Percentiles rank a stretch among this genome's conserved stretches.
phyloP scores from a whole-genome alignment of 2,329 filamentous ascomycete genomes.

The Diplocarpon rosae region DNA sequence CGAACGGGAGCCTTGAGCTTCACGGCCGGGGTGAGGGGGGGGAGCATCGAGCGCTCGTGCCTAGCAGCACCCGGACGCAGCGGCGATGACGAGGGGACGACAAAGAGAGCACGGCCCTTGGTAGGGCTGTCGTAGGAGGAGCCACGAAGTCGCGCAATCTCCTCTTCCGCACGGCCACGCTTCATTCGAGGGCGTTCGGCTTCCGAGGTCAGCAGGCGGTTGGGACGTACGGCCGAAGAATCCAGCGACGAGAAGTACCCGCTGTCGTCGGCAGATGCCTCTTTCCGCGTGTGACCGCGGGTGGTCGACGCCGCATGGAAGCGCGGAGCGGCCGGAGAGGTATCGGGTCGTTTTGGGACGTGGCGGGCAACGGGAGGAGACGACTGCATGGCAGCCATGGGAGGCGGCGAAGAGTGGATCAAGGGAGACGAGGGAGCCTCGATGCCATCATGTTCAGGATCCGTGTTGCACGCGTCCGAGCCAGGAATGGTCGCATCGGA shows the following conservation, averaged over 20 bases:
- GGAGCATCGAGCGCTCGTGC: conserved; percentile 47
- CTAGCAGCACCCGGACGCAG: conserved; percentile 34
- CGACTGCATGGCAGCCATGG: conserved; percentile 64
- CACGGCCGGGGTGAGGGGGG: conserved; percentile 72
- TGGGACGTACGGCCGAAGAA: conserved; percentile 72
- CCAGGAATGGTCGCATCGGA: conserved; percentile 70
- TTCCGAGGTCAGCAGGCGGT: conserved; percentile 64
- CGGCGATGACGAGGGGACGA: conserved; percentile 56
- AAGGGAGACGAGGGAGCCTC: conserved; percentile 28
- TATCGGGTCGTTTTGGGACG: conserved; percentile 49
- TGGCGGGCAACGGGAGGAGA: conserved; percentile 71
- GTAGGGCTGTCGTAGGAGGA: conserved; percentile 90
- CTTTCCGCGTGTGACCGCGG: conserved; percentile 62
- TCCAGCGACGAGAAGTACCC: conserved; percentile 95
- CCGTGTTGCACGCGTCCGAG: conserved; percentile 44
- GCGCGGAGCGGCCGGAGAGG: conserved; percentile 60
- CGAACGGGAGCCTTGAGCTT: conserved; percentile 59
- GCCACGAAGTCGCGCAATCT: conserved; percentile 84
- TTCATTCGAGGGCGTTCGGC: conserved; percentile 71
- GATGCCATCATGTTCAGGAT: conserved; percentile 40
- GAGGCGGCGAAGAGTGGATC: conserved; percentile 62
- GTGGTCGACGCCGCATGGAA: conserved; percentile 51
- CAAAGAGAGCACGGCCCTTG: conserved; percentile 43
- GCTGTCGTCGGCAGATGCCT: conserved; percentile 77
- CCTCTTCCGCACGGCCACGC: conserved; percentile 85